These are phyloP conservation scores for Amaranthus tricolor DNA, from an alignment of 179 eudicot species.

Conservation along the genomic window DNA sequence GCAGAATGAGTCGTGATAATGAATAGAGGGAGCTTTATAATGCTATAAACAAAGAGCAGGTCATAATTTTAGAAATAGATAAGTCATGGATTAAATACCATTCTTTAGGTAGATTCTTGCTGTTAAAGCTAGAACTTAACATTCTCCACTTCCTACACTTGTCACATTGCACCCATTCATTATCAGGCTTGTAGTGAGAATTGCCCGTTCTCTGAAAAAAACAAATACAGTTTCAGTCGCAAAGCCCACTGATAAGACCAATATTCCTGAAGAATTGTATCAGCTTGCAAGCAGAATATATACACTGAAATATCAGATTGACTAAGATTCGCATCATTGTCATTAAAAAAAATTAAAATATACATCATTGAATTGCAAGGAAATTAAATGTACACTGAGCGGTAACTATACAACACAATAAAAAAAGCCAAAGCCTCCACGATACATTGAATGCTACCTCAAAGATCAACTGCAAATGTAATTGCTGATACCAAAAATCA, in stretches of 20 bases:
- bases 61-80: not conserved
- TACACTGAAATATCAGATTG: not conserved
- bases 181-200: constrained; percentile 55
- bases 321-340: not conserved
- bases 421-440: not conserved
- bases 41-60: not conserved
- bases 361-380: not conserved
- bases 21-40: not conserved
- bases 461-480: not conserved
- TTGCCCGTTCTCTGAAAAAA: constrained; percentile 40
- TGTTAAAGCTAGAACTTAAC: constrained; percentile 45
- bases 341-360: not conserved
- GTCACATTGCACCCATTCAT: constrained; percentile 83
- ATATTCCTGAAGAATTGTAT: not conserved
- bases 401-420: not conserved
- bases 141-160: constrained; percentile 85
- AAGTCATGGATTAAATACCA: constrained; percentile 39
- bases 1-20: not conserved
- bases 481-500: not conserved
- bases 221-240: constrained; percentile 9
- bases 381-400: not conserved
- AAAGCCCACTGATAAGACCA: not conserved
- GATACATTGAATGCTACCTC: no score
- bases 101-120: constrained; percentile 46
- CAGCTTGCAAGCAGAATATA: not conserved